Percentiles rank a stretch among this genome's conserved stretches.
phyloP scores from a whole-genome alignment of 345 rosid species.

The Lumnitzera racemosa region DNA sequence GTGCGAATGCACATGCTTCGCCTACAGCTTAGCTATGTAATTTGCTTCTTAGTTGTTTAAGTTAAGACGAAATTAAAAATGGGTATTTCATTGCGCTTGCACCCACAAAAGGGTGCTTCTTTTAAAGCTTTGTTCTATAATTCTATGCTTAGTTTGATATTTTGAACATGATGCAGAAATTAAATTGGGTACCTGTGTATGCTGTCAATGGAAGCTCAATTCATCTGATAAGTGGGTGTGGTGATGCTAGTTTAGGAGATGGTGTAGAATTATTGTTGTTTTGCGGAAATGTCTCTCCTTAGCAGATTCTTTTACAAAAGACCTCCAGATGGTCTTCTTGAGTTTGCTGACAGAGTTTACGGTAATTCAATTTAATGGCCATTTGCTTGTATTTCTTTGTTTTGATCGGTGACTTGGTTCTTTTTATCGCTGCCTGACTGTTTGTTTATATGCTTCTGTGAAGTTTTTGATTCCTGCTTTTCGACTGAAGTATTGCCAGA shows the following conservation, averaged over 20 bases:
- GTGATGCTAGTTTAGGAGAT: slow-evolving; percentile 2
- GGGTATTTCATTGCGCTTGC: too few relatives aligned
- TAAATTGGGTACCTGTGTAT: too few relatives aligned
- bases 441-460: slow-evolving; percentile 7
- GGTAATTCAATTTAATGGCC: slow-evolving; percentile 31
- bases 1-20: too few relatives aligned
- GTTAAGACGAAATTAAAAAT: too few relatives aligned
- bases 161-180: too few relatives aligned
- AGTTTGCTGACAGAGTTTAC: slow-evolving; percentile 89
- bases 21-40: too few relatives aligned
- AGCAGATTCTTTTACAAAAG: slow-evolving; percentile 87
- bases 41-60: too few relatives aligned
- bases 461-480: slow-evolving; percentile 96
- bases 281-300: slow-evolving; percentile 57
- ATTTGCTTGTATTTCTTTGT: slow-evolving; percentile 1
- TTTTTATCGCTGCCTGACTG: slow-evolving; percentile 3
- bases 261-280: slow-evolving; percentile 10
- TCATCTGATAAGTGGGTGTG: too few relatives aligned
- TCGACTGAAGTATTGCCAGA: slow-evolving; percentile 78
- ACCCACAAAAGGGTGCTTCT: too few relatives aligned
- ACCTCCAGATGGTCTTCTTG: slow-evolving; percentile 97
- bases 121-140: too few relatives aligned
- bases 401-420: neutral
- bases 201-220: too few relatives aligned
- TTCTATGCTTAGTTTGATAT: too few relatives aligned